Evolutionary conservation across 192 early-diverging fungal genomes (phyloP).

Genomic region (Phlyctochytrium arcticum): DNA sequence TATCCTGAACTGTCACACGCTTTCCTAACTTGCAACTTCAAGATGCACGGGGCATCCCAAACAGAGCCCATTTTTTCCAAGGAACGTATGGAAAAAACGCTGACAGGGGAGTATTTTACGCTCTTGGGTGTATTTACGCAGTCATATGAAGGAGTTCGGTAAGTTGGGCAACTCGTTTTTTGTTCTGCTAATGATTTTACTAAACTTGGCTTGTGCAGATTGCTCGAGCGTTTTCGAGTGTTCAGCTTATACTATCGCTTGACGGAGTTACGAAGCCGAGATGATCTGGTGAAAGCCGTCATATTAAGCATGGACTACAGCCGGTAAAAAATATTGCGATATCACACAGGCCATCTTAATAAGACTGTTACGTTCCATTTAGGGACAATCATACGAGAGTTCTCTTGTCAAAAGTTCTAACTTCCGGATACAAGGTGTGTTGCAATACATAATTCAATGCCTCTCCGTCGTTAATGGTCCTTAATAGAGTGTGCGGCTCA

Average conservation of each 20-base stretch:
- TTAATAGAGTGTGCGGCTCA: conserved; percentile 59
- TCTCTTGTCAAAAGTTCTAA: conserved; percentile 78
- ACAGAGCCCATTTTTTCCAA: conserved; percentile 67
- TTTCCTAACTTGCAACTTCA: conserved; percentile 13
- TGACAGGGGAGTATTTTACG: conserved; percentile 75
- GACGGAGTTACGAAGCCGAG: conserved; percentile 70
- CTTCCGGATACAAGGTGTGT: conserved; percentile 58
- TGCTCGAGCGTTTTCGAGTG: conserved; percentile 73
- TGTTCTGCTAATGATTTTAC: neutral
- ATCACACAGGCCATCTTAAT: neutral
- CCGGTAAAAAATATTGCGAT: conserved; percentile 33
- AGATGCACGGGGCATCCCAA: conserved; percentile 12
- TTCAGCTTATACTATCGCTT: conserved; percentile 76
- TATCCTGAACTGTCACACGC: neutral
- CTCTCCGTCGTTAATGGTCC: neutral
- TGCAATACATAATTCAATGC: neutral
- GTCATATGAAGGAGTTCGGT: conserved; percentile 62
- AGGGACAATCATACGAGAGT: conserved; percentile 79
- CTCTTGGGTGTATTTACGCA: conserved; percentile 64
- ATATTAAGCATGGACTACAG: conserved; percentile 72
- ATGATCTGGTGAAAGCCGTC: conserved; percentile 72
- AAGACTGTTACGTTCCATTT: neutral
- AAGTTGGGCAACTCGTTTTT: conserved; percentile 3
- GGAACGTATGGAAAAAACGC: conserved; percentile 66
- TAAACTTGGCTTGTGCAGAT: conserved; percentile 3